Evolutionary conservation across 768 basidiomycete genomes (phyloP).

Genomic region (Boletus subcaerulescens): DNA sequence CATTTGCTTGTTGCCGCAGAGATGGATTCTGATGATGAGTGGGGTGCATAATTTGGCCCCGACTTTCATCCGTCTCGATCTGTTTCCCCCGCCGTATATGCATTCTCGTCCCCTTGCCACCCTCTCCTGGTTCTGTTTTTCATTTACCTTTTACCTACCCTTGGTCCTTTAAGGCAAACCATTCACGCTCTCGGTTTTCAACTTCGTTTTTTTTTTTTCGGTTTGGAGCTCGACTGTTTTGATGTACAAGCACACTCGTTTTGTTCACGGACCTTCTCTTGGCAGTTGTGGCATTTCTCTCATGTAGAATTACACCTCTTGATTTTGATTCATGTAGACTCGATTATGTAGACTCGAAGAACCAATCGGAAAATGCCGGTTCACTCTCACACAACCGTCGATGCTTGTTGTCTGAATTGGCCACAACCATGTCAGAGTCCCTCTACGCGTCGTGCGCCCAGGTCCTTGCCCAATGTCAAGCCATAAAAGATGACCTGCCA

Average conservation of each 20-base stretch:
- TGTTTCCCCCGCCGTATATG: background rate
- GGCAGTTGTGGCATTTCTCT: no score
- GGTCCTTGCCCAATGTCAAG: conserved; percentile 59
- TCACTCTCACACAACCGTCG: background rate
- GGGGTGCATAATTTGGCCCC: conserved; percentile 16
- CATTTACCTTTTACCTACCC: no score
- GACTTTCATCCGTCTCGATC: no score
- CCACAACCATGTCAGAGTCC: conserved; percentile 27
- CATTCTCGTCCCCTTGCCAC: no score
- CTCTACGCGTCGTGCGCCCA: conserved; percentile 69
- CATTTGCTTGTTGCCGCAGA: conserved; percentile 4
- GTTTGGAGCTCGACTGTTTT: background rate
- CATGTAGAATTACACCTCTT: no score
- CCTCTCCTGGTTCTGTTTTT: no score
- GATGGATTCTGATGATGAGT: conserved; percentile 16
- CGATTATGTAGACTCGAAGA: no score
- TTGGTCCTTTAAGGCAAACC: no score
- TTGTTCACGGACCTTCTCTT: background rate
- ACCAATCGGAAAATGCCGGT: no score
- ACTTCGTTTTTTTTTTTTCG: no score
- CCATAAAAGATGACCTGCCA: conserved; percentile 52
- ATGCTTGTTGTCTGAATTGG: background rate
- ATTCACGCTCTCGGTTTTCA: no score
- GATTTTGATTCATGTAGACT: no score
- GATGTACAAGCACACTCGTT: background rate